A percentile compares a stretch with the other conserved stretches of the same genome.
These are phyloP conservation scores for Annulohypoxylon nitens DNA, from an alignment of 495 filamentous ascomycete species.

Conservation along the genomic window DNA sequence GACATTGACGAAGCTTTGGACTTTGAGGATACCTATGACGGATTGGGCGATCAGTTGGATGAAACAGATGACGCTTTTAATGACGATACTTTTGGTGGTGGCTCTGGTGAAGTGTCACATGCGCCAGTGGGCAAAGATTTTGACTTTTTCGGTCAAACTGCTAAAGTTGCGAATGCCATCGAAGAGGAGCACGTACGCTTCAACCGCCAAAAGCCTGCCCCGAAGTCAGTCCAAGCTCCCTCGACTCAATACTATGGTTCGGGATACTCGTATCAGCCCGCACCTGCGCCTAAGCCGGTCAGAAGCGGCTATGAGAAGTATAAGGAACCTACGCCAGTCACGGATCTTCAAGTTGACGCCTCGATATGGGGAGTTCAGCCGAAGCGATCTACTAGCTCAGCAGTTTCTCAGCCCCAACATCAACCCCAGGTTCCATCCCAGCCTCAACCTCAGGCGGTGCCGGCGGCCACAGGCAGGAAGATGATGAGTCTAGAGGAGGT, in stretches of 20 bases:
- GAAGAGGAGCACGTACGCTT: slow-evolving; percentile 91
- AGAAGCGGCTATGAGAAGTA: slow-evolving; percentile 92
- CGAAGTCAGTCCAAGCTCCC: slow-evolving; percentile 52
- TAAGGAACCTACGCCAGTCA: slow-evolving; percentile 75
- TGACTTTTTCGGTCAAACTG: slow-evolving; percentile 95
- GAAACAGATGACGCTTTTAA: slow-evolving; percentile 96
- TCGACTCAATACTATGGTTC: slow-evolving; percentile 51
- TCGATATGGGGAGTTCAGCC: slow-evolving; percentile 86
- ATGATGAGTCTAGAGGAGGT: slow-evolving; percentile 98
- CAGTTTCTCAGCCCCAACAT: slow-evolving; percentile 28
- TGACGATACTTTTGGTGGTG: slow-evolving; percentile 92
- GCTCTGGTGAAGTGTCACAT: slow-evolving; percentile 50
- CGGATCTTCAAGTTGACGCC: slow-evolving; percentile 91
- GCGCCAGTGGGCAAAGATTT: slow-evolving; percentile 86
- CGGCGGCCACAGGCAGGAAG: slow-evolving; percentile 68
- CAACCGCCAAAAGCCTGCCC: slow-evolving; percentile 70
- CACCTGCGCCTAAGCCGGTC: slow-evolving; percentile 67
- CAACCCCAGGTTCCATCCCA: background rate
- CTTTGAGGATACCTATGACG: slow-evolving; percentile 99
- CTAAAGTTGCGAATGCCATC: slow-evolving; percentile 84
- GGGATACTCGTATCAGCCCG: slow-evolving; percentile 59
- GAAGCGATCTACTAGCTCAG: slow-evolving; percentile 64
- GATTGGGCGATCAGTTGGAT: slow-evolving; percentile 89
- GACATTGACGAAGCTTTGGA: slow-evolving; percentile 87
- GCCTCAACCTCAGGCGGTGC: slow-evolving; percentile 42